Evolutionary conservation across 257 asterid genomes (phyloP), one percentile per base, ranked within the genome.

Genomic region (Nemophila menziesii): DNA sequence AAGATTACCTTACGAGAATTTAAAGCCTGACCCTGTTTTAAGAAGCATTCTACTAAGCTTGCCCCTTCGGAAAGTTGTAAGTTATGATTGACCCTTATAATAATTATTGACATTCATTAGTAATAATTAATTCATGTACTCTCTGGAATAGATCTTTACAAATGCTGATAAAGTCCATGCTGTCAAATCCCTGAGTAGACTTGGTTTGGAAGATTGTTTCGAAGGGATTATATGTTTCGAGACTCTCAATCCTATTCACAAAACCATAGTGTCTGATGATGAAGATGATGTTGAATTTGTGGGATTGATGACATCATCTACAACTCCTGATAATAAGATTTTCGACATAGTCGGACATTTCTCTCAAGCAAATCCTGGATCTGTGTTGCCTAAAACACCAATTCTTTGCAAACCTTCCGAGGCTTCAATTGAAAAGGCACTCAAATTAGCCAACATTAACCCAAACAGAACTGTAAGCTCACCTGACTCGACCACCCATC

Each of bases 191-290:
- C 78, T 90, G n/a, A 64, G 60, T 19, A 62, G 68, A 24, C 81
- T 90, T 26, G 99, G 94, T 3, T 51, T 90, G 48, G 92, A 81
- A 47, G 96, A 71, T 46, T 90, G 99, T 57, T 90, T 90, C 11
- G 99, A 90, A 60, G 94, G 96, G 56, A 90, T 90, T 52, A 54
- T 90, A 29, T 90, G 96, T 50, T 90, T 90, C 44, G 99, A 90
- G 74, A 90, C 99, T 9, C 78, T 90, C 34, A 90, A 90, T 46
- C 96, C 93, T 18, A 65, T 50, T 14, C 87, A 74, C 55, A 78
- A 77, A 65, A 71, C 20, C 70, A 51, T 69, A 26, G 76, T 55
- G 14, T 83, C 95, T 16, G 94, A 84, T 41, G 93, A 78, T 14
- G 93, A 84, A 58, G 95, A 87, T 33, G 92, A 82, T 5, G 53